Percentiles rank a stretch among this genome's conserved stretches.
phyloP scores from a whole-genome alignment of 2,329 filamentous ascomycete species.

The Xylaria sp. region DNA sequence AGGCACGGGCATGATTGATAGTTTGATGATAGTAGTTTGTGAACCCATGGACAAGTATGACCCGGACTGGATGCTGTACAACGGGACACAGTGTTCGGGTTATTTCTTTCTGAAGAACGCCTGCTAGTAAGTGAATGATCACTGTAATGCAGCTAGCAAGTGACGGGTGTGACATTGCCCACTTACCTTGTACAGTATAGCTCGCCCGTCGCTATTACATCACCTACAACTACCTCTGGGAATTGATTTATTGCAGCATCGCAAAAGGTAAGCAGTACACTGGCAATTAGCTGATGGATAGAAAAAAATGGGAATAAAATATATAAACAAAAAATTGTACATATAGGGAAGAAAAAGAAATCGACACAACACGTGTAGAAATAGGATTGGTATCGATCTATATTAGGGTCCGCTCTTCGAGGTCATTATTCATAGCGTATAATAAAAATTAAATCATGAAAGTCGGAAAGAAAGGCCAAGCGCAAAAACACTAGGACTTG shows the following conservation, averaged over 20 bases:
- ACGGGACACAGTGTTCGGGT: slow-evolving; percentile 11
- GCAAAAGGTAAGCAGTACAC: background rate
- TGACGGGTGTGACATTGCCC: background rate
- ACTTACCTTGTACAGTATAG: background rate
- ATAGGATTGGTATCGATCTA: slow-evolving; percentile 22
- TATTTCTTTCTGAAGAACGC: background rate
- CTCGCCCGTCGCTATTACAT: background rate
- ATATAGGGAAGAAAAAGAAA: background rate
- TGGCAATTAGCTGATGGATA: background rate
- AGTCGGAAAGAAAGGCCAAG: background rate
- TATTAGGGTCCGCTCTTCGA: background rate
- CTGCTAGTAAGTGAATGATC: background rate
- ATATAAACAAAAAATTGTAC: no score
- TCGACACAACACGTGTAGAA: background rate
- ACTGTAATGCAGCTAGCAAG: background rate
- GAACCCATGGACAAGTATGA: background rate
- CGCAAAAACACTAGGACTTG: background rate
- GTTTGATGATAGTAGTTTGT: slow-evolving; percentile 6
- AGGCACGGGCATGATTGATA: slow-evolving; percentile 8
- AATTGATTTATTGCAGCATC: background rate
- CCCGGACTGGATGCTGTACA: slow-evolving; percentile 10
- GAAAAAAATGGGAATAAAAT: no score
- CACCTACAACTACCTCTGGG: background rate
- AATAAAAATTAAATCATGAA: background rate
- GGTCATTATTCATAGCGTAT: slow-evolving; percentile 4